Evolutionary conservation across 1,139 yeast genomes (phyloP).

Genomic region (Chernovozyma sophiae-reginae): DNA sequence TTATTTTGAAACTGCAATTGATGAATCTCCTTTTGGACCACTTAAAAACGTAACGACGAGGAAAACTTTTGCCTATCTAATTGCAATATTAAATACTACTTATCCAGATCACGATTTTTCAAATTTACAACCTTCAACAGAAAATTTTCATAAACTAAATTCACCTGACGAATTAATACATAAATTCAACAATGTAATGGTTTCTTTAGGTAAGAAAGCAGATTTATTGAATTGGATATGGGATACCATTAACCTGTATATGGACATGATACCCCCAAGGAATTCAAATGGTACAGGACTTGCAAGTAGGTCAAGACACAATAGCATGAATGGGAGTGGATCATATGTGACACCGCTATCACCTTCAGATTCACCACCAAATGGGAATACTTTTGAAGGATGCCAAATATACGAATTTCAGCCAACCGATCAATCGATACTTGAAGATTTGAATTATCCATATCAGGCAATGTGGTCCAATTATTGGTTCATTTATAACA

Average conservation of each 20-base stretch:
- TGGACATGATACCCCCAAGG: slow-evolving; percentile 54
- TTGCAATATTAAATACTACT: slow-evolving; percentile 85
- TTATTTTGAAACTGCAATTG: slow-evolving; percentile 25
- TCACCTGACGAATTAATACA: slow-evolving; percentile 56
- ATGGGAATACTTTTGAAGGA: slow-evolving; percentile 6
- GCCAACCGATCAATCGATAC: slow-evolving; percentile 75
- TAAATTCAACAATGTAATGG: slow-evolving; percentile 73
- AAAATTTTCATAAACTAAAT: slow-evolving; percentile 45
- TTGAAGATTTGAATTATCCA: slow-evolving; percentile 61
- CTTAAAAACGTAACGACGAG: slow-evolving; percentile 78
- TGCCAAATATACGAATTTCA: slow-evolving; percentile 76
- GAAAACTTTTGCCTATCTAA: slow-evolving; percentile 83
- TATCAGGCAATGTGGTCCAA: slow-evolving; percentile 84
- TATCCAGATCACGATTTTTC: slow-evolving; percentile 96
- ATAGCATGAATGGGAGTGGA: slow-evolving; percentile 16
- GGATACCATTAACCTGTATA: slow-evolving; percentile 83
- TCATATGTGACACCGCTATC: slow-evolving; percentile 4
- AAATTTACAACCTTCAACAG: slow-evolving; percentile 81
- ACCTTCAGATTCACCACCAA: slow-evolving; percentile 7
- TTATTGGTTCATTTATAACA: slow-evolving; percentile 90
- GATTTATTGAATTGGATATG: slow-evolving; percentile 65
- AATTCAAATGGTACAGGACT: slow-evolving; percentile 17
- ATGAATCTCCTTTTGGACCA: slow-evolving; percentile 90
- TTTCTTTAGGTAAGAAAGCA: slow-evolving; percentile 67
- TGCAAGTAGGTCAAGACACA: slow-evolving; percentile 21